Conservation (phyloP, 768 basidiomycete genomes). For the Serendipita sp. region DNA sequence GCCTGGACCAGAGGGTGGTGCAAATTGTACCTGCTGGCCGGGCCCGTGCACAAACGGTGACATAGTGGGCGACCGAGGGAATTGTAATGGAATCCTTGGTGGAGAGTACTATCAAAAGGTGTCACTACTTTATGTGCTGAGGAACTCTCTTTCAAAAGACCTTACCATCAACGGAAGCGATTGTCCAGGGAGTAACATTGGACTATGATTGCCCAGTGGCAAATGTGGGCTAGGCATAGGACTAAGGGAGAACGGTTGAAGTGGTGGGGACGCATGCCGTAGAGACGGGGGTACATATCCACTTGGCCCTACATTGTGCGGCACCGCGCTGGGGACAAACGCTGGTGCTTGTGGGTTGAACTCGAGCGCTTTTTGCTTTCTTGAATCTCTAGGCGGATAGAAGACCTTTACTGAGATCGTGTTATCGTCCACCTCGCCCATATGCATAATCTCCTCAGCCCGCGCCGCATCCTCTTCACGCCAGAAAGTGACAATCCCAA, state of each 20-base stretch:
- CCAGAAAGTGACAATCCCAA: conserved; percentile 73
- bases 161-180: neutral
- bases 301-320: conserved; percentile 2
- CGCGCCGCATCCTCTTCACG: conserved; percentile 66
- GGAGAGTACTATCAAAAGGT: conserved; percentile 41
- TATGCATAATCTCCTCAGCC: conserved; percentile 72
- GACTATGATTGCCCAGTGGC: neutral
- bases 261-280: conserved; percentile 7
- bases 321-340: conserved; percentile 56
- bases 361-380: conserved; percentile 34
- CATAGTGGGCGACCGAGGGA: conserved; percentile 26
- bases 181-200: neutral
- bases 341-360: conserved; percentile 60
- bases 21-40: conserved; percentile 78
- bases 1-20: conserved; percentile 58
- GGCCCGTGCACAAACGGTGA: conserved; percentile 66
- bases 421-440: conserved; percentile 65
- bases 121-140: neutral
- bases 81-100: conserved; percentile 35
- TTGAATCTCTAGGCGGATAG: conserved; percentile 41
- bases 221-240: conserved; percentile 1
- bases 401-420: conserved; percentile 74
- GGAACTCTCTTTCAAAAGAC: neutral
- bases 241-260: conserved; percentile 3
- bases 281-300: conserved; percentile 8